Percentiles rank a stretch among this genome's conserved stretches.
Evolutionary conservation across 169 alveolate species (phyloP).

Genomic region (Theileria parva): DNA sequence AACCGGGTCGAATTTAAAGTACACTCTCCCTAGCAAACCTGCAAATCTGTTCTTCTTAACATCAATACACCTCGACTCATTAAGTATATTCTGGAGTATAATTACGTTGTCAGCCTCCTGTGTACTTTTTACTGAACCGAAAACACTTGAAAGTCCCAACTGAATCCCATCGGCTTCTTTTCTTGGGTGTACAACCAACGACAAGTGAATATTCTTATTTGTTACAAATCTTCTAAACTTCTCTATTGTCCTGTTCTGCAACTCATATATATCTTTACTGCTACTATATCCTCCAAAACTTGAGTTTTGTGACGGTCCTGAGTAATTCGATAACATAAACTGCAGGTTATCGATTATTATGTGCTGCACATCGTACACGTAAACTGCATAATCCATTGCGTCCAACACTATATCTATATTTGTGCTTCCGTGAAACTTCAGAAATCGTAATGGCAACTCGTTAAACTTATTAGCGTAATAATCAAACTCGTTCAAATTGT

Average conservation of each 20-base stretch:
- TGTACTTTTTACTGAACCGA: conserved; percentile 94
- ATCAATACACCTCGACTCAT: conserved; percentile 84
- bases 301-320: conserved; percentile 70
- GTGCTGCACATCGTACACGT: conserved; percentile 89
- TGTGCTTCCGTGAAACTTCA: conserved; percentile 93
- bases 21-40: conserved; percentile 89
- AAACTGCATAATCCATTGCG: conserved; percentile 92
- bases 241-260: conserved; percentile 87
- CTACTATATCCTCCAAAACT: conserved; percentile 53
- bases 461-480: conserved; percentile 84
- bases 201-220: conserved; percentile 86
- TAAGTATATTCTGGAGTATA: conserved; percentile 82
- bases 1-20: conserved; percentile 79
- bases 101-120: conserved; percentile 95
- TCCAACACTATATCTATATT: conserved; percentile 85
- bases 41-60: conserved; percentile 91
- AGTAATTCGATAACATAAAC: conserved; percentile 83
- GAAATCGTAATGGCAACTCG: conserved; percentile 83
- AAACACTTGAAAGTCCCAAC: conserved; percentile 87
- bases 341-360: conserved; percentile 91
- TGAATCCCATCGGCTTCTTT: conserved; percentile 91
- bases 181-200: conserved; percentile 93
- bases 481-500: conserved; percentile 73
- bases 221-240: conserved; percentile 88
- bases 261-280: conserved; percentile 79